Conservation (phyloP, 805 yeast species). For the Pichia nakasei region DNA sequence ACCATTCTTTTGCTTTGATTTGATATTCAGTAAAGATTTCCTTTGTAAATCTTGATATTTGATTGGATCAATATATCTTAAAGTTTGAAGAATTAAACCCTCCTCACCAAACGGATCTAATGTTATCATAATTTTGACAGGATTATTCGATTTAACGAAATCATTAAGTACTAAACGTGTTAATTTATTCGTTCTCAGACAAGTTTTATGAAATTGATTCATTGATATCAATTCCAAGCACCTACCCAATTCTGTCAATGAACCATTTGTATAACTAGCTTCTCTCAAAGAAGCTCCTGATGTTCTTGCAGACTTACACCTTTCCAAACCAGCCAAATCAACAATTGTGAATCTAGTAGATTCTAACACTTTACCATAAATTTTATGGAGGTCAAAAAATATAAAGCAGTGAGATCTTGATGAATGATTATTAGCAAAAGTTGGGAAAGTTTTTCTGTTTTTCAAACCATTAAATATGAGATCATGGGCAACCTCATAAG, state of each 20-base stretch:
- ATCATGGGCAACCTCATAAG: conserved; percentile 28
- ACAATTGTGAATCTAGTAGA: conserved; percentile 37
- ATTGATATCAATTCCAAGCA: conserved; percentile 35
- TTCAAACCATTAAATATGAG: conserved; percentile 32
- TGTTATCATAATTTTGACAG: conserved; percentile 29
- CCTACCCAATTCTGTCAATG: conserved; percentile 42
- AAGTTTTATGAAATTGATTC: conserved; percentile 31
- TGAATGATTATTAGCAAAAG: conserved; percentile 35
- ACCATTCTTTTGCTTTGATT: neutral
- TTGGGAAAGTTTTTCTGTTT: conserved; percentile 32
- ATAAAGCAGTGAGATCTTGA: conserved; percentile 48
- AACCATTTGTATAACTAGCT: conserved; percentile 40
- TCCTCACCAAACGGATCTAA: conserved; percentile 33
- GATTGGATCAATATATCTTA: conserved; percentile 24
- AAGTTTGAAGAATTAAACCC: conserved; percentile 23
- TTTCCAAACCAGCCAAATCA: conserved; percentile 45
- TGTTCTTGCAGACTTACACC: conserved; percentile 38
- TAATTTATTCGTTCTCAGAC: conserved; percentile 40
- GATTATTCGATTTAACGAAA: conserved; percentile 26
- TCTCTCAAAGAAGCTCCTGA: conserved; percentile 38
- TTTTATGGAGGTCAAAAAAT: conserved; percentile 23
- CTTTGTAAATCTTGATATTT: conserved; percentile 22
- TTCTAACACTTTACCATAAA: conserved; percentile 16
- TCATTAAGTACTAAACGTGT: conserved; percentile 42
- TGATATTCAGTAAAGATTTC: conserved; percentile 7